These are phyloP conservation scores for Achlya hypogyna DNA, from an alignment of 352 stramenopile genomes.

Conservation along the genomic window DNA sequence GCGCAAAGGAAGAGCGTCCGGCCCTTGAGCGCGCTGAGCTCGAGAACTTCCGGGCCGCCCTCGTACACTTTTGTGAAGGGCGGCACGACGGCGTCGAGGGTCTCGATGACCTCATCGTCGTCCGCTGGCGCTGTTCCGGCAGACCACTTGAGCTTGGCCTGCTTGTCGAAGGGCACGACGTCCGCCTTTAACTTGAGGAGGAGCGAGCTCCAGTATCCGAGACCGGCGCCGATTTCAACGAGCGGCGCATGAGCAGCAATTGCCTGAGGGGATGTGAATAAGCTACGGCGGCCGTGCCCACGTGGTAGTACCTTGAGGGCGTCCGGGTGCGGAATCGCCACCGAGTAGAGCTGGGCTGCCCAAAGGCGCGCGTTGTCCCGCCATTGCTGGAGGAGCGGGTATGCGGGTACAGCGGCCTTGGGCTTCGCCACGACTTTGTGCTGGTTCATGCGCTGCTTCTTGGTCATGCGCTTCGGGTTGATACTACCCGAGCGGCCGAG, in stretches of 20 bases:
- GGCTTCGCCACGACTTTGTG: slow-evolving; percentile 40
- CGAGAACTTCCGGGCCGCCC: slow-evolving; percentile 48
- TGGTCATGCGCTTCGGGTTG: slow-evolving; percentile 28
- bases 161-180: slow-evolving; percentile 20
- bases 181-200: slow-evolving; percentile 3
- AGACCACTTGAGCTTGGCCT: slow-evolving; percentile 18
- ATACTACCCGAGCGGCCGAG: slow-evolving; percentile 4
- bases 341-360: slow-evolving; percentile 65
- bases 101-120: slow-evolving; percentile 6
- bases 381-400: slow-evolving; percentile 57
- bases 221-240: slow-evolving; percentile 15
- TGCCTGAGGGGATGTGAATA: neutral
- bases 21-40: slow-evolving; percentile 26
- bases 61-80: slow-evolving; percentile 41
- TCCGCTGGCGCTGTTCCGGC: slow-evolving; percentile 12
- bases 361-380: slow-evolving; percentile 70
- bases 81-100: slow-evolving; percentile 27
- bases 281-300: slow-evolving; percentile 45
- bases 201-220: slow-evolving; percentile 20
- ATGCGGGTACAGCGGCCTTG: slow-evolving; percentile 46
- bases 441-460: slow-evolving; percentile 60
- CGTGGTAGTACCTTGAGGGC: slow-evolving; percentile 39
- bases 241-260: slow-evolving; percentile 43
- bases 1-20: slow-evolving; percentile 65
- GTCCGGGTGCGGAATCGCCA: slow-evolving; percentile 49